A percentile compares a stretch with the other conserved stretches of the same genome.
Evolutionary conservation across 495 filamentous ascomycete species (phyloP).

Genomic region (Bacidia gigantensis): DNA sequence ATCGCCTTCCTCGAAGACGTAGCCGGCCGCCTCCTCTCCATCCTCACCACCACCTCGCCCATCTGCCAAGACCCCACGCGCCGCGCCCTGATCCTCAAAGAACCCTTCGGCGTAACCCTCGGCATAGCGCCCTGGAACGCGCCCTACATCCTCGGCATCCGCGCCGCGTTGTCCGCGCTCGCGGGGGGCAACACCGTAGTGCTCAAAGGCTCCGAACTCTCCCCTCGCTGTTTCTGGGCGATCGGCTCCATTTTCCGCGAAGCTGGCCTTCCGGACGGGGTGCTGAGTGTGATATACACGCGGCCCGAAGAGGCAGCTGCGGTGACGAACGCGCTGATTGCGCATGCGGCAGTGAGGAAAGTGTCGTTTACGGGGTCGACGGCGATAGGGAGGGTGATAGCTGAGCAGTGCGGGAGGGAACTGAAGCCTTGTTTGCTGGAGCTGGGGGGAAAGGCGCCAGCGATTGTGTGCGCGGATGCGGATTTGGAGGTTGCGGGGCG

Average conservation of each 20-base stretch:
- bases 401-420: slow-evolving; percentile 37
- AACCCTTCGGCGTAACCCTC: slow-evolving; percentile 71
- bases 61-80: slow-evolving; percentile 37
- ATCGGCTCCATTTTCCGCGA: slow-evolving; percentile 56
- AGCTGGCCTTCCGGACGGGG: slow-evolving; percentile 54
- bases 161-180: slow-evolving; percentile 59
- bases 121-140: slow-evolving; percentile 67
- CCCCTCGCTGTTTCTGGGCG: slow-evolving; percentile 61
- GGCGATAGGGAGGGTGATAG: slow-evolving; percentile 40
- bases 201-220: slow-evolving; percentile 64
- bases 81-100: slow-evolving; percentile 58
- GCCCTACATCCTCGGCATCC: slow-evolving; percentile 49
- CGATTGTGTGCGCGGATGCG: slow-evolving; percentile 46
- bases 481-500: slow-evolving; percentile 41
- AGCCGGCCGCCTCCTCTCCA: slow-evolving; percentile 45
- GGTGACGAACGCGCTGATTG: slow-evolving; percentile 43
- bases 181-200: slow-evolving; percentile 69
- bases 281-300: slow-evolving; percentile 43
- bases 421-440: slow-evolving; percentile 50
- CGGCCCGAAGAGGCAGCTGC: slow-evolving; percentile 37
- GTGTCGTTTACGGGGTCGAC: slow-evolving; percentile 51
- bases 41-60: slow-evolving; percentile 48
- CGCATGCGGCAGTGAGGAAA: slow-evolving; percentile 43
- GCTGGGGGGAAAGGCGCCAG: slow-evolving; percentile 47
- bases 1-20: slow-evolving; percentile 53